These are phyloP conservation scores for Coemansia sp. DNA, from an alignment of 192 early-diverging fungal genomes.

Conservation along the genomic window DNA sequence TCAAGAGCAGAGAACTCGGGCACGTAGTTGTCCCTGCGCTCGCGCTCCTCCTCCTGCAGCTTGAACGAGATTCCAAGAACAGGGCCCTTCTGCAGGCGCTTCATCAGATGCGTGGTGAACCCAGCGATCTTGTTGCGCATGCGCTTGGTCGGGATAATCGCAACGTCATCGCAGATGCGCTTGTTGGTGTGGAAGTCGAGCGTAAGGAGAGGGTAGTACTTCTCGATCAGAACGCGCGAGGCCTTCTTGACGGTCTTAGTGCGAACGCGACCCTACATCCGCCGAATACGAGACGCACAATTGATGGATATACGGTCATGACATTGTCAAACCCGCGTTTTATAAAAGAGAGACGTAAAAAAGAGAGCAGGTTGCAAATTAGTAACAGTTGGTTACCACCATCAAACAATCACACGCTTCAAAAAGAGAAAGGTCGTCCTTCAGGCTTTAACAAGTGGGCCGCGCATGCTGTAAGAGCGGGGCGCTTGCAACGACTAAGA, in stretches of 20 bases:
- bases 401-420: background rate
- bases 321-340: background rate
- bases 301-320: background rate
- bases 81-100: slow-evolving; percentile 97
- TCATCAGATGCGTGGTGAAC: slow-evolving; percentile 99
- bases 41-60: slow-evolving; percentile 99
- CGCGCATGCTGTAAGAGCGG: no score
- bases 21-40: slow-evolving; percentile 99
- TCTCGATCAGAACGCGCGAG: slow-evolving; percentile 99
- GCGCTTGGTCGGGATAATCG: slow-evolving; percentile 97
- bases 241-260: slow-evolving; percentile 99
- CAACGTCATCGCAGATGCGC: slow-evolving; percentile 96
- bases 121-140: slow-evolving; percentile 99
- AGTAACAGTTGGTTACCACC: background rate
- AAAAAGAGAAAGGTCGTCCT: background rate
- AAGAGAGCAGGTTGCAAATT: no score
- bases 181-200: slow-evolving; percentile 99
- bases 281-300: background rate
- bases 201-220: slow-evolving; percentile 99
- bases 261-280: slow-evolving; percentile 85
- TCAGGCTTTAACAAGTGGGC: no score
- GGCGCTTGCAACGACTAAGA: no score
- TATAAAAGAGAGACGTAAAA: background rate
- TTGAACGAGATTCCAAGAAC: slow-evolving; percentile 99
- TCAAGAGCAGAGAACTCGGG: slow-evolving; percentile 98